A percentile compares a stretch with the other conserved stretches of the same genome.
Evolutionary conservation across 192 early-diverging fungal genomes (phyloP).

Genomic region (Coemansia sp.): DNA sequence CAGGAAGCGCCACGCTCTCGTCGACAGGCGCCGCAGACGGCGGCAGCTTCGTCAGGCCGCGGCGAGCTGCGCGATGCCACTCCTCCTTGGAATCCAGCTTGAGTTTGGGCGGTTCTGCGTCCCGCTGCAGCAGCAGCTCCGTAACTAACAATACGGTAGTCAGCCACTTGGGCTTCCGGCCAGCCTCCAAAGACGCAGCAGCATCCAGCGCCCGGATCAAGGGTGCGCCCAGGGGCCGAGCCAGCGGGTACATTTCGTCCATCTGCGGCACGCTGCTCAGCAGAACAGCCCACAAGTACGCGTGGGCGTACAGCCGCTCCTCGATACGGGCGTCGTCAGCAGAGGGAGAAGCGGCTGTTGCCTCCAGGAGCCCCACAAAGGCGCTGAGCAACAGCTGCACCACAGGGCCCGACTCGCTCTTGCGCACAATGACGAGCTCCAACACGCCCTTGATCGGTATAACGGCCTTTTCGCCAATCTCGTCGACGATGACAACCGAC

Average conservation of each 20-base stretch:
- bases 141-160: conserved; percentile 37
- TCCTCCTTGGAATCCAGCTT: conserved; percentile 30
- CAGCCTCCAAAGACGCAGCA: conserved; percentile 24
- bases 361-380: conserved; percentile 28
- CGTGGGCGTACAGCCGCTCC: conserved; percentile 41
- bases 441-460: conserved; percentile 29
- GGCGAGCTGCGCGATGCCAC: conserved; percentile 39
- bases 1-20: not conserved
- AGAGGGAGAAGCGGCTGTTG: not conserved
- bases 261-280: conserved; percentile 30
- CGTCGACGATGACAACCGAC: conserved; percentile 33
- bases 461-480: conserved; percentile 39
- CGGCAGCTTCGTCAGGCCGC: conserved; percentile 44
- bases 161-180: conserved; percentile 32
- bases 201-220: conserved; percentile 30
- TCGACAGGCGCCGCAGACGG: conserved; percentile 25
- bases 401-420: conserved; percentile 14
- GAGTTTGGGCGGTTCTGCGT: conserved; percentile 23
- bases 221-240: conserved; percentile 10
- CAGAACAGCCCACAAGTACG: conserved; percentile 47
- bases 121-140: conserved; percentile 46
- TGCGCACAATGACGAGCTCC: conserved; percentile 37
- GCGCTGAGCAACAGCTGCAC: conserved; percentile 40
- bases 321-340: conserved; percentile 6
- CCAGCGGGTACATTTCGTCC: conserved; percentile 38